Conservation (phyloP, 1,284 basidiomycete species). For the Laetiporus sulphureus region DNA sequence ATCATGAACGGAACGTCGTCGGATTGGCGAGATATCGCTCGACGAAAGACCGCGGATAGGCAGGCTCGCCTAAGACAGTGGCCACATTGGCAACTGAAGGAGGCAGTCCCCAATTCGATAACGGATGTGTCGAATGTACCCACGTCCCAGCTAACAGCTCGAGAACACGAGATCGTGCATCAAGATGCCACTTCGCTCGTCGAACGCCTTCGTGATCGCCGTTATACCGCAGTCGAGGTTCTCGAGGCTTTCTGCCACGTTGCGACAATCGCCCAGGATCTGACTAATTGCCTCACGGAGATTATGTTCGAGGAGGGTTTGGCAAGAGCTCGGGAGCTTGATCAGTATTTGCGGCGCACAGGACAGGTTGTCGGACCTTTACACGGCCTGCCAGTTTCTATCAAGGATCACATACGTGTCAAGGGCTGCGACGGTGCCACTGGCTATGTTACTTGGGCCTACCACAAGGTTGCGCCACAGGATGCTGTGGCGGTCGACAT, state of each 20-base stretch:
- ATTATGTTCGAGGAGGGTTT: conserved; percentile 48
- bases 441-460: conserved; percentile 49
- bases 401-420: conserved; percentile 50
- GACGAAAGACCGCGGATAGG: conserved; percentile 24
- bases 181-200: conserved; percentile 30
- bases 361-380: conserved; percentile 49
- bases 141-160: conserved; percentile 22
- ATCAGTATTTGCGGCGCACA: conserved; percentile 37
- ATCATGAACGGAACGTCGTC: background rate
- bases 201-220: conserved; percentile 21
- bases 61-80: conserved; percentile 22
- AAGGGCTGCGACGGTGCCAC: conserved; percentile 41
- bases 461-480: conserved; percentile 31
- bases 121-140: conserved; percentile 27
- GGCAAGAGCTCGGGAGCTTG: conserved; percentile 42
- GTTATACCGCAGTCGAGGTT: conserved; percentile 30
- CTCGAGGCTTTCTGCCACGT: conserved; percentile 29
- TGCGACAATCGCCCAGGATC: conserved; percentile 29
- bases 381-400: conserved; percentile 51
- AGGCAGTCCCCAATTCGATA: conserved; percentile 13
- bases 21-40: conserved; percentile 18
- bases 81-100: conserved; percentile 27
- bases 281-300: conserved; percentile 53
- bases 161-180: conserved; percentile 28
- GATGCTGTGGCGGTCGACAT: conserved; percentile 42